Base-by-base conservation (phyloP, 176 grass and related monocot species). In the Elaeis guineensis region DNA sequence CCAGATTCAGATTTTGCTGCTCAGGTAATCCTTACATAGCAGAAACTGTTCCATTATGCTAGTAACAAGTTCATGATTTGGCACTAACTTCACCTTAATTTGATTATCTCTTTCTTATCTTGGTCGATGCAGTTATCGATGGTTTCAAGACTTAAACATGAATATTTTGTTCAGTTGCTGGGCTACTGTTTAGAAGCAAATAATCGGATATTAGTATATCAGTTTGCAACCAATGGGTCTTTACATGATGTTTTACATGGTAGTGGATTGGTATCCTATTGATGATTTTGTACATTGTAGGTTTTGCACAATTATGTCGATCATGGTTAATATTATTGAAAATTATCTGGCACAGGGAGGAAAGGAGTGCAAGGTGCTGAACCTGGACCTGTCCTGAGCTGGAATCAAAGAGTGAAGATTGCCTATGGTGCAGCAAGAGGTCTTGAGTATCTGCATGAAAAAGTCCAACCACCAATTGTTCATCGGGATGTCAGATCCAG, bases 371-470 rank as follows among this genome's bases (percentile, higher is more conserved):
- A 81, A 75, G 64, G 63, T 57, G 83, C 78, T 24, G 8, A 75
- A 28, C 78, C 77, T 2, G 83, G 83, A 16, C 77, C 78, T 16
- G 69, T 44, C 7, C 69, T 81, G n/a, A 74, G 14, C 54, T 81
- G 83, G 78, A 21, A 2, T 50, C 29, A 80, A 52, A 75, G 83
- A 11, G 78, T 77, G 57, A 77, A 62, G 77, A 69, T 86, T 52
- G 83, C 78, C 1, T 80, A 77, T 53, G 83, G 77, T 49, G 69
- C 77, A 19, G 83, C 83, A 75, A 73, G 77, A 57, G 77, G 73
- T 1, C 77, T 85, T 4, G 77, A 85, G 59, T 80, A 80, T 65
- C 83, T 86, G 19, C 83, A 86, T 58, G 83, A 86, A 65, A 86
- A 86, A 49, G 54, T 73, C 54, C 77, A 86, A 29, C 83, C 83